Percentiles rank a stretch among this genome's conserved stretches.
phyloP scores from a whole-genome alignment of 768 basidiomycete genomes.

The Agaricus blazei region DNA sequence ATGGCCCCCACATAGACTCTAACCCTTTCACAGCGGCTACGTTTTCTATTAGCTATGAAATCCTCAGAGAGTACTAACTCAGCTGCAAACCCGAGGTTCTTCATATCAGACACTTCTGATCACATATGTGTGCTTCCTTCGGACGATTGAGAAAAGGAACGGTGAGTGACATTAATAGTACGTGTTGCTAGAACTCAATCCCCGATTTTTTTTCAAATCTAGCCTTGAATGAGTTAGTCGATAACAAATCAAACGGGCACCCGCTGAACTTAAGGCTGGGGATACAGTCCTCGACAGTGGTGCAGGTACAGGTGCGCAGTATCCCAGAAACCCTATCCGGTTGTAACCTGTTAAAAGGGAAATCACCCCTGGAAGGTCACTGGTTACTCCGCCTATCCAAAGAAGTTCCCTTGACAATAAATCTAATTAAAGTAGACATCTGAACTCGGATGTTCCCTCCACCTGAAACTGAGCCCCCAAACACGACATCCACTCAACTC shows the following conservation, averaged over 20 bases:
- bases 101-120: neutral
- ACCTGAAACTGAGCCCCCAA: neutral
- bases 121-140: neutral
- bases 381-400: slow-evolving; percentile 17
- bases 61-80: too few relatives aligned
- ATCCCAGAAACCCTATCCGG: neutral
- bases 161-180: neutral
- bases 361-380: slow-evolving; percentile 8
- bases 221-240: neutral
- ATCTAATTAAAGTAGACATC: slow-evolving; percentile 17
- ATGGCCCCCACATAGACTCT: too few relatives aligned
- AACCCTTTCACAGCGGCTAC: too few relatives aligned
- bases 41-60: too few relatives aligned
- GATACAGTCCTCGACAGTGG: slow-evolving; percentile 11
- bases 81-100: neutral
- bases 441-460: slow-evolving; percentile 14
- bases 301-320: slow-evolving; percentile 6
- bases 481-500: slow-evolving; percentile 1
- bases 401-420: slow-evolving; percentile 6
- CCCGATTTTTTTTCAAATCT: neutral
- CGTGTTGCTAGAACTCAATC: too few relatives aligned
- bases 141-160: slow-evolving; percentile 1
- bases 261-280: slow-evolving; percentile 4
- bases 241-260: slow-evolving; percentile 9
- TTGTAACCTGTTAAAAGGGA: neutral